Evolutionary conservation across 2,329 filamentous ascomycete genomes (phyloP).

Genomic region (Talaromyces verruculosus): DNA sequence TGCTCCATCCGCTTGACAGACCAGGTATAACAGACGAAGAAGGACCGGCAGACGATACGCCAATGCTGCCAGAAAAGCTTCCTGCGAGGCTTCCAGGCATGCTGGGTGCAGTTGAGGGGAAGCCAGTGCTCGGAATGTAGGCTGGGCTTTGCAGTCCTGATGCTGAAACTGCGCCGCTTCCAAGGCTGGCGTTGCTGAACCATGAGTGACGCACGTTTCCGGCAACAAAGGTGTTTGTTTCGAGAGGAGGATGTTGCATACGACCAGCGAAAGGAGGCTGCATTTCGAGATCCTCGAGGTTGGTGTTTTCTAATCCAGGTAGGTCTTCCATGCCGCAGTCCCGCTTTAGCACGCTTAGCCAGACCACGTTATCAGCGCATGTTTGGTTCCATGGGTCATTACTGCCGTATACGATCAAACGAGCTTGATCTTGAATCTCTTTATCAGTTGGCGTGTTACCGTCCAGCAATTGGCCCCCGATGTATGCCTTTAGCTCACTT

Average conservation of each 20-base stretch:
- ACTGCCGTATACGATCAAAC: slow-evolving; percentile 36
- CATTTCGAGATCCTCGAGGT: slow-evolving; percentile 42
- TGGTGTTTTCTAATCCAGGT: slow-evolving; percentile 35
- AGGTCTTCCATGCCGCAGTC: slow-evolving; percentile 40
- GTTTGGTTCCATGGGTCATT: slow-evolving; percentile 46
- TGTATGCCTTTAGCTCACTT: slow-evolving; percentile 41
- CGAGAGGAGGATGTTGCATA: slow-evolving; percentile 35
- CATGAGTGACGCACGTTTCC: slow-evolving; percentile 28
- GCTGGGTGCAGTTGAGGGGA: slow-evolving; percentile 38
- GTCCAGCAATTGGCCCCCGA: slow-evolving; percentile 35
- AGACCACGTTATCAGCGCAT: slow-evolving; percentile 48
- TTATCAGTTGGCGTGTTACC: slow-evolving; percentile 40
- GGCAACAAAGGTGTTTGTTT: slow-evolving; percentile 33
- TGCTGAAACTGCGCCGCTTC: slow-evolving; percentile 31
- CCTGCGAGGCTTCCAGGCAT: slow-evolving; percentile 36
- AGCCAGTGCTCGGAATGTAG: slow-evolving; percentile 32
- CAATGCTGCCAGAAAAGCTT: slow-evolving; percentile 38
- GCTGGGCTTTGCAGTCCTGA: slow-evolving; percentile 37
- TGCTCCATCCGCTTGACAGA: slow-evolving; percentile 36
- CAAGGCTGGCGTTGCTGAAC: slow-evolving; percentile 22
- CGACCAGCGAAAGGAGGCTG: slow-evolving; percentile 46
- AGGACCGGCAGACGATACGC: slow-evolving; percentile 29
- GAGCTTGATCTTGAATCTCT: slow-evolving; percentile 39
- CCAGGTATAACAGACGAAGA: slow-evolving; percentile 26
- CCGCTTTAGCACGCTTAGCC: slow-evolving; percentile 48